Conservation (phyloP, 257 asterid genomes). For the Solanum dulcamara region DNA sequence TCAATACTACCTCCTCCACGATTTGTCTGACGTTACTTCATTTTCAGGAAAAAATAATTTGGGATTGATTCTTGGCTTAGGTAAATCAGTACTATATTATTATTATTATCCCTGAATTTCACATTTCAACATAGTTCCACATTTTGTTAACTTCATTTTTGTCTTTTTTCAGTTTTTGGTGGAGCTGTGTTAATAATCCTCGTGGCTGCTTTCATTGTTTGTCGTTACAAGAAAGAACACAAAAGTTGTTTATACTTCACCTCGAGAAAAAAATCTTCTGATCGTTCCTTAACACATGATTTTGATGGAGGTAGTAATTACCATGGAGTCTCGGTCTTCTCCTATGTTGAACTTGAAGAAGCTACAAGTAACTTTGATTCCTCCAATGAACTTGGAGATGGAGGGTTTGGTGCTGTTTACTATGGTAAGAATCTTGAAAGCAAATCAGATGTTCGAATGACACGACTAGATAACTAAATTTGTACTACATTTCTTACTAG, state of each 20-base stretch:
- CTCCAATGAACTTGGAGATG: constrained; percentile 61
- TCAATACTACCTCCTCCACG: background rate
- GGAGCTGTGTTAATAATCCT: constrained; percentile 19
- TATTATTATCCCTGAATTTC: background rate
- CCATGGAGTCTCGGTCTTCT: constrained; percentile 52
- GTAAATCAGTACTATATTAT: background rate
- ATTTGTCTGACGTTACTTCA: background rate
- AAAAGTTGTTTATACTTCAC: constrained; percentile 3
- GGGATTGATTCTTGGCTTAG: constrained; percentile 1
- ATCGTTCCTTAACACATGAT: constrained; percentile 30
- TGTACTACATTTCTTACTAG: constrained; percentile 14
- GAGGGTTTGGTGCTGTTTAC: constrained; percentile 77
- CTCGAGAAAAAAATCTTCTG: constrained; percentile 25
- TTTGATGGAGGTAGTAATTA: constrained; percentile 26
- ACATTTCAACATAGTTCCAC: background rate
- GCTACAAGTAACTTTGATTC: constrained; percentile 51
- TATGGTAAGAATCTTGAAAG: constrained; percentile 35
- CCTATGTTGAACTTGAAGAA: constrained; percentile 45
- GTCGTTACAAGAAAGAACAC: constrained; percentile 23
- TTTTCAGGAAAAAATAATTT: background rate
- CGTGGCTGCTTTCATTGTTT: background rate
- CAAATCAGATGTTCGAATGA: background rate
- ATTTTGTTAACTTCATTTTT: background rate
- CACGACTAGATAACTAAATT: background rate
- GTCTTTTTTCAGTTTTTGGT: constrained; percentile 16